Evolutionary conservation across 441 rosid species (phyloP), one percentile per base, ranked within the genome.

Genomic region (Jatropha podagrica): DNA sequence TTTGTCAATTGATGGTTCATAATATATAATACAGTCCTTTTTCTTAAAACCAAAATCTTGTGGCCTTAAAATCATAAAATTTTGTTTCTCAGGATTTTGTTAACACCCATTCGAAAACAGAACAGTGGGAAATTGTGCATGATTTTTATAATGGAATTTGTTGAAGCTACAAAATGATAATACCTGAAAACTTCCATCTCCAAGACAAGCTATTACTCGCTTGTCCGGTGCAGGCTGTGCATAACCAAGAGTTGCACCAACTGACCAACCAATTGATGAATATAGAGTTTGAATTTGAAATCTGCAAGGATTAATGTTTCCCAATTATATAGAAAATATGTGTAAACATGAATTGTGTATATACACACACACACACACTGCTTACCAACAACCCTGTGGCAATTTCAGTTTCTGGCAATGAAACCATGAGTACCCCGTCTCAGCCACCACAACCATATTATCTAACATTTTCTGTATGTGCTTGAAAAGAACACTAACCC

Each of bases 401-500:
- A 70, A 40, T 41, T 38, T 55, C 4, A 70, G 73, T 20, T 56
- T 70, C 51, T 55, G 73, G 64, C 73, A 55, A 20, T 70, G 62
- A 11, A 70, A 56, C 73, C 73, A 70, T 7, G 73, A 20, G 51
- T 70, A 64, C 2, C 64, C 64, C 40, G 37, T 5, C 37, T 70
- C 64, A 11, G 64, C 64, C 7, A 70, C 1, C 32, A 56, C 64
- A 56, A 55, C 37, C 17, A 12, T 38, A n/a, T 56, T 51, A 40
- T 17, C 17, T 1, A 1, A 4, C 59, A 55, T n/a, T 32, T 70
- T 70, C 37, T 70, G 64, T 6, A 55, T 70, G 71, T 88, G 94
- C 59, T 85, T 88, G 78, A 90, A 91, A 77, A 91, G 72, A 20
- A 85, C 66, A 78, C 90, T 90, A 14, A 88, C 88, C 79, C 88